Conservation (phyloP, 768 basidiomycete genomes). For the Lepiota venenata region DNA sequence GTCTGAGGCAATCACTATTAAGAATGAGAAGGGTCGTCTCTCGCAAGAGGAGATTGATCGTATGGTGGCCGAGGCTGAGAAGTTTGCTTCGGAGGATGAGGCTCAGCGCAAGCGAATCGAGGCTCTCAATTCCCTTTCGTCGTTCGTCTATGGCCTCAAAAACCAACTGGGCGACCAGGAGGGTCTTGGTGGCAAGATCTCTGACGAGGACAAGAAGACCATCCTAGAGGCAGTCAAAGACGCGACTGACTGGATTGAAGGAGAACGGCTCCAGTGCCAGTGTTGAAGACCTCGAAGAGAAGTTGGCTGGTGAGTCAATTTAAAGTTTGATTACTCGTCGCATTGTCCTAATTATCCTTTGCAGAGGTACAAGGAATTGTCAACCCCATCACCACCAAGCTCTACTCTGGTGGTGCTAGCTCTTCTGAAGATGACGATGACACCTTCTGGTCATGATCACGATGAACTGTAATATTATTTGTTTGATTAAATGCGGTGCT, state of each 20-base stretch:
- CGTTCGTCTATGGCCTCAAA: constrained; percentile 86
- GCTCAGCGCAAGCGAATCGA: constrained; percentile 81
- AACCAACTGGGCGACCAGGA: constrained; percentile 82
- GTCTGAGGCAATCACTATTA: constrained; percentile 88
- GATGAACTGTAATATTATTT: constrained; percentile 40
- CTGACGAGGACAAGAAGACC: constrained; percentile 79
- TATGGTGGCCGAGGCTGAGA: constrained; percentile 93
- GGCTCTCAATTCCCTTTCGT: constrained; percentile 76
- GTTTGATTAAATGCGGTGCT: constrained; percentile 5
- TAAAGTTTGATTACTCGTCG: background rate
- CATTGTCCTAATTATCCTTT: constrained; percentile 1
- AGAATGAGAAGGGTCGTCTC: constrained; percentile 93
- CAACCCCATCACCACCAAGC: constrained; percentile 82
- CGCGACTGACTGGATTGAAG: constrained; percentile 89
- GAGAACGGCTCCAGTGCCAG: constrained; percentile 72
- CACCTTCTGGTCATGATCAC: constrained; percentile 36
- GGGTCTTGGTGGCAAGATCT: constrained; percentile 87
- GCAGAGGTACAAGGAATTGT: constrained; percentile 69
- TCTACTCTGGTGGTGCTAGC: constrained; percentile 48
- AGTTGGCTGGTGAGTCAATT: constrained; percentile 50
- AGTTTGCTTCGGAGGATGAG: constrained; percentile 81
- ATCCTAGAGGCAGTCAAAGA: constrained; percentile 83
- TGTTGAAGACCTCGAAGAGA: constrained; percentile 91
- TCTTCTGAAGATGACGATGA: constrained; percentile 37
- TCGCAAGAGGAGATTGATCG: constrained; percentile 90